phyloP scores from a whole-genome alignment of 441 rosid genomes.

The Pelargonium fulgidum region DNA sequence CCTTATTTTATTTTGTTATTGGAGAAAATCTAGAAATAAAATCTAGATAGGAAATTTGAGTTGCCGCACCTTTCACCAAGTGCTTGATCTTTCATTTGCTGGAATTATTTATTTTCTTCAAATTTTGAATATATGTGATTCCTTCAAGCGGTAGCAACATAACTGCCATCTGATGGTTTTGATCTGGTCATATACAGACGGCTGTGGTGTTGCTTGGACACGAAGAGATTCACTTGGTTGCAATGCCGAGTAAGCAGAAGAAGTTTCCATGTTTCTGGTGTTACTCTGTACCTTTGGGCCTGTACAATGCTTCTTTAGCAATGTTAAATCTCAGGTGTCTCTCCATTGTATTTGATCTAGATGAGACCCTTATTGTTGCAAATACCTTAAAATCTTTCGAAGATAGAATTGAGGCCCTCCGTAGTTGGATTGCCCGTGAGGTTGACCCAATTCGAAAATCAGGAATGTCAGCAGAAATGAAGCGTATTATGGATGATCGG shows the following conservation, averaged over 20 bases:
- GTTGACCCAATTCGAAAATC: slow-evolving; percentile 47
- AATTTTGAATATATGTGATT: neutral
- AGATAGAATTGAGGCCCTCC: slow-evolving; percentile 73
- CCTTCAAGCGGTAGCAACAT: neutral
- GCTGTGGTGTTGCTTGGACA: slow-evolving; percentile 74
- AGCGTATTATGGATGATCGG: slow-evolving; percentile 69
- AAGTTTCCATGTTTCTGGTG: slow-evolving; percentile 99
- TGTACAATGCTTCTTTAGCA: slow-evolving; percentile 67
- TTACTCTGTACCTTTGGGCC: slow-evolving; percentile 61
- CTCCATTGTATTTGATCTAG: slow-evolving; percentile 89
- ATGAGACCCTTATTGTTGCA: slow-evolving; percentile 94
- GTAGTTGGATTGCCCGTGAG: slow-evolving; percentile 74
- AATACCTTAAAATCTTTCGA: slow-evolving; percentile 94
- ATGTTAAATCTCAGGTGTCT: slow-evolving; percentile 82
- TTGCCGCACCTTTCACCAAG: neutral
- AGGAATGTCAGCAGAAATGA: slow-evolving; percentile 78
- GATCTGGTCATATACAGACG: slow-evolving; percentile 40
- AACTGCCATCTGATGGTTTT: slow-evolving; percentile 5
- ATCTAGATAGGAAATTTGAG: neutral
- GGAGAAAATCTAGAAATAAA: slow-evolving; percentile 1
- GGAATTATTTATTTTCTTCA: neutral
- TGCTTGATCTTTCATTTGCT: slow-evolving; percentile 2
- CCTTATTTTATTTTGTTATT: neutral
- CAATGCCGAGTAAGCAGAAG: slow-evolving; percentile 98
- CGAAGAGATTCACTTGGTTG: slow-evolving; percentile 89